These are phyloP conservation scores for Leptographium lundbergii DNA, from an alignment of 2,329 filamentous ascomycete species.

Conservation along the genomic window DNA sequence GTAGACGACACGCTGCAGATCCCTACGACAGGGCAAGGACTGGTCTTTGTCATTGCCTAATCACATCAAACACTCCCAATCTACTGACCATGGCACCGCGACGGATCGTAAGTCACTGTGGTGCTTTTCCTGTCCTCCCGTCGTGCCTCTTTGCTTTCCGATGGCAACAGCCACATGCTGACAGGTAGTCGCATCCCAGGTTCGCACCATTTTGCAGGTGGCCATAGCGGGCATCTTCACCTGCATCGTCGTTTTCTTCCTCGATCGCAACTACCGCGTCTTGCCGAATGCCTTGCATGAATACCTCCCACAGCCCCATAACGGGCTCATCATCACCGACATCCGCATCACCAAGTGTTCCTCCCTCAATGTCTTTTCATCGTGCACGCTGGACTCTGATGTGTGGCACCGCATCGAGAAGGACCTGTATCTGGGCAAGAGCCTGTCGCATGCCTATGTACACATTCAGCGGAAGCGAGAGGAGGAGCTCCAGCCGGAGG, in stretches of 20 bases:
- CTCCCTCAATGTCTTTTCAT: conserved; percentile 58
- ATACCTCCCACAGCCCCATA: conserved; percentile 75
- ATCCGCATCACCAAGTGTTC: conserved; percentile 68
- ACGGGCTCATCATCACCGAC: conserved; percentile 76
- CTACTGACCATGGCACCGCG: conserved; percentile 17
- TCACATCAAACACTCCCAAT: background rate
- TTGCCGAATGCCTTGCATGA: conserved; percentile 76
- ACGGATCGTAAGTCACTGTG: conserved; percentile 16
- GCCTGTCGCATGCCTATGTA: conserved; percentile 68
- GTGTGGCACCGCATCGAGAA: conserved; percentile 79
- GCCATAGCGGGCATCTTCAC: conserved; percentile 51
- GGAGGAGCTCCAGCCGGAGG: conserved; percentile 61
- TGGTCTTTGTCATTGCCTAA: background rate
- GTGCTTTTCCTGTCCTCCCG: background rate
- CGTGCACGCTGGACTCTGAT: conserved; percentile 59
- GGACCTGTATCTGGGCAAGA: conserved; percentile 67
- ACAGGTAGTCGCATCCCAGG: conserved; percentile 22
- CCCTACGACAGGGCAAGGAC: background rate
- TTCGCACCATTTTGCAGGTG: conserved; percentile 65
- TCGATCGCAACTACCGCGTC: conserved; percentile 81
- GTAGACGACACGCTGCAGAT: background rate
- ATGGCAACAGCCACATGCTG: background rate
- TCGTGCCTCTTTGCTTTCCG: background rate
- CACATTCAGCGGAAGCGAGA: conserved; percentile 76
- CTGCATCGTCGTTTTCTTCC: conserved; percentile 61